Evolutionary conservation across 176 grass and related monocot species (phyloP).

Genomic region (Otatea glauca): DNA sequence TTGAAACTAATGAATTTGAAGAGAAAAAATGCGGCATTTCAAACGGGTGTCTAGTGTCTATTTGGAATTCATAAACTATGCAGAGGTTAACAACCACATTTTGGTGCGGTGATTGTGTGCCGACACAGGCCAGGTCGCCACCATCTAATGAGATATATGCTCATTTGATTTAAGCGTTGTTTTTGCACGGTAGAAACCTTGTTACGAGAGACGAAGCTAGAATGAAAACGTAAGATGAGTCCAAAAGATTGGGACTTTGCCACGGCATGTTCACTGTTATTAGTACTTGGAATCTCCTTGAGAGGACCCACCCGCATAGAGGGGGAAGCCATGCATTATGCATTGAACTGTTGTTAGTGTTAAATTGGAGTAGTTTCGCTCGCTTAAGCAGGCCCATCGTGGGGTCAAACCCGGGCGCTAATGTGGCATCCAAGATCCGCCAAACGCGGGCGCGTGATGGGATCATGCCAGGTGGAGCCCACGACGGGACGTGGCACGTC

Average conservation of each 20-base stretch:
- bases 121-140: too few relatives aligned
- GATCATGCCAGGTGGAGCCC: conserved; percentile 22
- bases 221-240: too few relatives aligned
- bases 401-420: background rate
- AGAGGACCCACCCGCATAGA: background rate
- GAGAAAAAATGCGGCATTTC: too few relatives aligned
- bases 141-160: background rate
- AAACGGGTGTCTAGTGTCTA: too few relatives aligned
- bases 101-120: background rate
- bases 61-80: too few relatives aligned
- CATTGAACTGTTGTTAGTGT: too few relatives aligned
- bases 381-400: background rate
- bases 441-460: conserved; percentile 35
- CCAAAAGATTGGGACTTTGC: too few relatives aligned
- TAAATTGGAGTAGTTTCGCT: background rate
- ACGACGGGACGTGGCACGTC: conserved; percentile 33
- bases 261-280: background rate
- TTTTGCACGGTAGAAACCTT: background rate
- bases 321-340: background rate
- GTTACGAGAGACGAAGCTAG: too few relatives aligned
- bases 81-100: too few relatives aligned
- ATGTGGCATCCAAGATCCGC: conserved; percentile 32
- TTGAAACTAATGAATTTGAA: too few relatives aligned
- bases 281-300: background rate
- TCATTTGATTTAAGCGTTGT: background rate